Percentiles rank a stretch among this genome's conserved stretches.
Conservation (phyloP, 1,284 basidiomycete species). For the Malassezia globosa region DNA sequence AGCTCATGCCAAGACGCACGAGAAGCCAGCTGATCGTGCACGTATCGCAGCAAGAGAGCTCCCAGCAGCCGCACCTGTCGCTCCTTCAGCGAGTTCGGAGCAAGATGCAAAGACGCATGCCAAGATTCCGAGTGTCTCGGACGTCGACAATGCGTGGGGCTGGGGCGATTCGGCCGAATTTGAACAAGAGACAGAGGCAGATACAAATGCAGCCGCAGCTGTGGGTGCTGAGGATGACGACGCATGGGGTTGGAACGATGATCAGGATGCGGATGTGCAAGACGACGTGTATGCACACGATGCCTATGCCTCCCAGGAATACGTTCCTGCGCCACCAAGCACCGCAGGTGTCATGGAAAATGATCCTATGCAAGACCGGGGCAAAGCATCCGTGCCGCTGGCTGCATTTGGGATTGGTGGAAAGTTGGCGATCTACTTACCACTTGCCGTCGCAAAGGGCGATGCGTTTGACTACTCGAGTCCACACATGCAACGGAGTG, state of each 20-base stretch:
- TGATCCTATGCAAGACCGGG: slow-evolving; percentile 31
- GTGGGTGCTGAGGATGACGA: not conserved
- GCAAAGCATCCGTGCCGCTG: slow-evolving; percentile 29
- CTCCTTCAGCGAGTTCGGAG: too few species aligned
- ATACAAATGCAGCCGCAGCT: not conserved
- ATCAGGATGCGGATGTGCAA: not conserved
- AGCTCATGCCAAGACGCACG: too few species aligned
- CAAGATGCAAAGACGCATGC: not conserved
- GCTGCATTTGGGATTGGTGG: slow-evolving; percentile 41
- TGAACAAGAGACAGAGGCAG: too few species aligned
- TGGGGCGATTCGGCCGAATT: not conserved
- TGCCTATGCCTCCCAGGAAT: not conserved
- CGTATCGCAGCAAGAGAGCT: too few species aligned
- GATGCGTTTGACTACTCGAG: slow-evolving; percentile 15
- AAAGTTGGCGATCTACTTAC: slow-evolving; percentile 38
- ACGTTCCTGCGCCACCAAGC: not conserved
- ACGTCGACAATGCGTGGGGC: not conserved
- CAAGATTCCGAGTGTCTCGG: not conserved
- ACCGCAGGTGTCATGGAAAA: not conserved
- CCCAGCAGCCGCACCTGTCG: too few species aligned
- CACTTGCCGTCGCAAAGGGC: slow-evolving; percentile 9
- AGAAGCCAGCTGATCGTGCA: too few species aligned
- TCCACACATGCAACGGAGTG: slow-evolving; percentile 15
- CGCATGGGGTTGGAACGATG: slow-evolving; percentile 2
- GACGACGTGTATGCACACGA: slow-evolving; percentile 7